Base-by-base conservation (phyloP, 2,329 filamentous ascomycete genomes). In the Aspergillus luchuensis region DNA sequence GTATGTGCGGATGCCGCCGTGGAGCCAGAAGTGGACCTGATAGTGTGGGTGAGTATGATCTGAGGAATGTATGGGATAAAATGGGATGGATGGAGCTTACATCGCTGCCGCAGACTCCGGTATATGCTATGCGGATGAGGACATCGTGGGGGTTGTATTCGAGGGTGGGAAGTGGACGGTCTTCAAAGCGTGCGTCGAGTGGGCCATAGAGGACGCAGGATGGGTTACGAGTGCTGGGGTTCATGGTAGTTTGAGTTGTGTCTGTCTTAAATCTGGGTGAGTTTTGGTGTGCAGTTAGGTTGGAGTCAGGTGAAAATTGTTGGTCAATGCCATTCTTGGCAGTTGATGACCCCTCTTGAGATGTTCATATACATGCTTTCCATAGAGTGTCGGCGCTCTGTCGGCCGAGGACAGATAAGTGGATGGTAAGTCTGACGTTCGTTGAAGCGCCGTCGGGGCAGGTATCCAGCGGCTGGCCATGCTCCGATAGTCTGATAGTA, bases 101-200 rank as follows among this genome's bases (percentile, higher is more conserved):
- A 66, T 78, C 76, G 57, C 75, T 77, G 21, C 77, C 79, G 61
- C 78, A 80, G n/a, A 81, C 76, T 3, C 79, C 79, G 0, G 78
- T 75, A 78, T 75, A 81, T 3, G 75, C 73, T 41, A 81, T 69
- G 25, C 81, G 71, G 17, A 81, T 69, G 25, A 81, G 71, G 17
- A 81, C 76, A 63, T 81, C 78, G 57, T 76, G 68, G 0, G 73
- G 70, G 11, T 76, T 67, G 7, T 25, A 2, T 6, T 69, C 59
- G 5, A 79, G 67, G 3, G 65, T 60, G 2, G 79, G 79, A 1
- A 78, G 65, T 0, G 75, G 73, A 7, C 63, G 70, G 55, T 80
- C 74, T 65, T 79, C 74, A 23, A 78, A 68, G 43, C 69, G 71
- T 5, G 76, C 76, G 39, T 74, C 70, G 17, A 72, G 69, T 0